These are phyloP conservation scores for Candida alai DNA, from an alignment of 805 yeast species.

Conservation along the genomic window DNA sequence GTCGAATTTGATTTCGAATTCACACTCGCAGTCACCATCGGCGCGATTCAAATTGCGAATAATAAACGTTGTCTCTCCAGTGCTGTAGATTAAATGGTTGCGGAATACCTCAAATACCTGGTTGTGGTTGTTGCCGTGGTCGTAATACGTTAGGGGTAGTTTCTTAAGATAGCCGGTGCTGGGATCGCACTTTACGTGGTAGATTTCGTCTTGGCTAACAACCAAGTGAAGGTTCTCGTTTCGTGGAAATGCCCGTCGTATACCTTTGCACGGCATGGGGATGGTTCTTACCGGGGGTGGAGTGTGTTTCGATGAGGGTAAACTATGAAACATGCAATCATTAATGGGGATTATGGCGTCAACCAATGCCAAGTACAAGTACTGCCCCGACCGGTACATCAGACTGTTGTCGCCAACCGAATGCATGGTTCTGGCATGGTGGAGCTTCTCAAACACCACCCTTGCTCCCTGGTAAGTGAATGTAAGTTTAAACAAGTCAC, in stretches of 20 bases:
- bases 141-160: background rate
- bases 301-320: too few relatives aligned
- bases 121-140: constrained; percentile 7
- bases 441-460: background rate
- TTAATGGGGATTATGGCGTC: too few relatives aligned
- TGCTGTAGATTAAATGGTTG: constrained; percentile 9
- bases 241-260: background rate
- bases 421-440: background rate
- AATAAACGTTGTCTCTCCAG: constrained; percentile 3
- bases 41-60: constrained; percentile 7
- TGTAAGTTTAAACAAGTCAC: constrained; percentile 1
- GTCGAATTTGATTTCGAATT: constrained; percentile 5
- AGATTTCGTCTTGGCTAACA: background rate
- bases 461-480: background rate
- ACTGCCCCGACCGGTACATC: too few relatives aligned
- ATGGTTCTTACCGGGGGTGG: too few relatives aligned
- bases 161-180: background rate
- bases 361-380: too few relatives aligned
- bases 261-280: too few relatives aligned
- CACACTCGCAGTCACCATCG: background rate
- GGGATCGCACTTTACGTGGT: background rate
- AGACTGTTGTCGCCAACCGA: too few relatives aligned
- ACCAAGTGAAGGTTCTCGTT: background rate
- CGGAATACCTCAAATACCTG: constrained; percentile 8
- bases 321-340: too few relatives aligned